Evolutionary conservation across 2,329 filamentous ascomycete species (phyloP), one percentile per base, ranked within the genome.

Genomic region (Arthrobotrys sphaeroides): DNA sequence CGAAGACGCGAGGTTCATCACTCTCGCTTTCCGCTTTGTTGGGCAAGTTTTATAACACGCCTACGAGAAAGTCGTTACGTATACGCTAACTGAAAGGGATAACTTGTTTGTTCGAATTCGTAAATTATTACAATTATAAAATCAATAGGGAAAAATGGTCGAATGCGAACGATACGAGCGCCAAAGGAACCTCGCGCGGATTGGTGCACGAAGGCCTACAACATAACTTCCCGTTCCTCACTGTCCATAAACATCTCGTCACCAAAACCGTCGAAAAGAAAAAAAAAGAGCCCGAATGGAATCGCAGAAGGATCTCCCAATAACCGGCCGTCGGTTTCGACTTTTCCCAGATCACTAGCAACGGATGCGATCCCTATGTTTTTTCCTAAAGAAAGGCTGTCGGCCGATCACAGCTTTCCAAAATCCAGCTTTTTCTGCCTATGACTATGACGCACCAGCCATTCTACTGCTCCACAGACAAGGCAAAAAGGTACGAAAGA

Each of bases 391-490:
- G 16, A 18, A 51, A 31, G 2, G 26, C 40, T 49, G 40, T 67
- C 31, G 24, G 38, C 61, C 69, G 67, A 67, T 67, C 53, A 67
- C 36, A 62, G 43, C 38, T 33, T 59, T 43, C 45, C 49, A n/a
- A 28, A 26, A 33, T 10, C 60, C 12, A 22, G 47, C 18, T 38
- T 38, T 55, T 20, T n/a, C n/a, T n/a, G n/a, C n/a, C n/a, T n/a
- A n/a, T 38, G 42, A 18, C 72, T 47, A 75, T 75, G 72, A 75
- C 72, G 70, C 70, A 75, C 59, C 59, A 73, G 60, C 40, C 51
- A 66, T 60, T 66, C 59, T 65, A 61, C 49, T 66, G 69, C 61
- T 65, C 49, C 51, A 42, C 22, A 22, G 10, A 49, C 22, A 49
- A n/a, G n/a, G 13, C 45, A 5, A n/a, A 49, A 57, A 57, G 31